Evolutionary conservation across 2,329 filamentous ascomycete species (phyloP), one percentile per base, ranked within the genome.

Genomic region (Biscogniauxia sp.): DNA sequence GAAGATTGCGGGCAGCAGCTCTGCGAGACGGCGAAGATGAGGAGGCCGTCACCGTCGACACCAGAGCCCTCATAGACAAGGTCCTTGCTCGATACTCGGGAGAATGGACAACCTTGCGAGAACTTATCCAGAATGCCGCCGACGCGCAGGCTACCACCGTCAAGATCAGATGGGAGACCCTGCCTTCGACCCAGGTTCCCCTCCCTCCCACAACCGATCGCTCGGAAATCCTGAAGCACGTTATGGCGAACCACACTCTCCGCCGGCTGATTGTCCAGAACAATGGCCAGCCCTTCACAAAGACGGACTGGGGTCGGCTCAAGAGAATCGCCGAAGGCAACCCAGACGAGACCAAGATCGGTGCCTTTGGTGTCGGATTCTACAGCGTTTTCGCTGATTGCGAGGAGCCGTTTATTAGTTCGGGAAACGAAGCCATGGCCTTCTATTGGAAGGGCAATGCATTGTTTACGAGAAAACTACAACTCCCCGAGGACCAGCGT

Each of bases 401-500:
- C 74, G 96, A 99, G 76, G 93, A 97, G 69, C 95, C 95, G 0
- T 98, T 99, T 72, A 91, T 99, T 66, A 95, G 92, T 67, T 98
- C 94, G 0, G 95, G 95, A 0, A 86, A 84, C 64, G 89, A 96
- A 76, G 93, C 93, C 45, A 97, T 99, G 92, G 94, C 94, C 0
- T 99, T 99, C 73, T 99, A 97, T 79, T 99, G 95, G 96, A 98
- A 97, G 75, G 93, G 91, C n/a, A 98, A 98, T 74, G 92, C 92
- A 5, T 83, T 99, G 1, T 98, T 97, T 74, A 99, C 96, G 23
- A 90, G 93, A 69, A 91, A 92, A 68, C 83, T 95, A 20, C 87
- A 88, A 66, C 78, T 97, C 7, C 87, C 90, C 1, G 81, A 86
- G 53, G 85, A 85, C 23, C 83, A 92, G 70, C 78, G 82, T 17